These are phyloP conservation scores for Capronia coronata DNA, from an alignment of 2,329 filamentous ascomycete species.

Conservation along the genomic window DNA sequence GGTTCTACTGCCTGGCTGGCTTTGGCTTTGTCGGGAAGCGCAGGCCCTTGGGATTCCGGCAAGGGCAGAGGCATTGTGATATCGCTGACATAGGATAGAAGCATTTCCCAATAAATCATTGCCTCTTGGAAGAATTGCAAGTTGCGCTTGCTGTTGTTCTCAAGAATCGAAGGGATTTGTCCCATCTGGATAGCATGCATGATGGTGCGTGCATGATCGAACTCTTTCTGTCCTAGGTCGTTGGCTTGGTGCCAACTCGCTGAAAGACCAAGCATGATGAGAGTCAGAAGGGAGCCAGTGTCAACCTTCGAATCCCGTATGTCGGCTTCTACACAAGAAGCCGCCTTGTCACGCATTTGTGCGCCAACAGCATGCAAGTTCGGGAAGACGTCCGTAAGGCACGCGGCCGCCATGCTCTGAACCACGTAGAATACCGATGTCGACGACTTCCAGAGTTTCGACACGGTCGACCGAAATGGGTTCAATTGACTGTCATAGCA, in stretches of 20 bases:
- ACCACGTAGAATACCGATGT: conserved; percentile 55
- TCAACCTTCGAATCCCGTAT: conserved; percentile 34
- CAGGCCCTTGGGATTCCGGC: conserved; percentile 18
- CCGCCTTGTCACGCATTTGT: conserved; percentile 48
- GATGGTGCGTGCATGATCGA: conserved; percentile 3
- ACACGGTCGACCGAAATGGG: conserved; percentile 54
- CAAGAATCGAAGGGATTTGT: background rate
- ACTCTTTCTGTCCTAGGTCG: conserved; percentile 41
- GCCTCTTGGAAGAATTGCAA: conserved; percentile 52
- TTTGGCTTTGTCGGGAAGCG: conserved; percentile 31
- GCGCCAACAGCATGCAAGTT: conserved; percentile 46
- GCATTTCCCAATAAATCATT: conserved; percentile 55
- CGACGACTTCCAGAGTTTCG: conserved; percentile 52
- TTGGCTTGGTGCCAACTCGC: conserved; percentile 55
- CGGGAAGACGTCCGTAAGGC: conserved; percentile 52
- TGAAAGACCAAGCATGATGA: conserved; percentile 54
- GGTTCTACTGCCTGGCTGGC: conserved; percentile 25
- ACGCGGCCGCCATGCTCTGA: conserved; percentile 59
- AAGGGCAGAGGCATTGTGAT: conserved; percentile 15
- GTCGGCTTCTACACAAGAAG: conserved; percentile 20
- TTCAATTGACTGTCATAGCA: conserved; percentile 58
- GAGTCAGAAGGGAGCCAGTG: conserved; percentile 47
- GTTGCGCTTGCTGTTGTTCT: conserved; percentile 5
- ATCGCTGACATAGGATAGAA: conserved; percentile 46
- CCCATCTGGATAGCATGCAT: conserved; percentile 22